phyloP scores from a whole-genome alignment of 495 filamentous ascomycete species.

The Penicillium subrubescens region DNA sequence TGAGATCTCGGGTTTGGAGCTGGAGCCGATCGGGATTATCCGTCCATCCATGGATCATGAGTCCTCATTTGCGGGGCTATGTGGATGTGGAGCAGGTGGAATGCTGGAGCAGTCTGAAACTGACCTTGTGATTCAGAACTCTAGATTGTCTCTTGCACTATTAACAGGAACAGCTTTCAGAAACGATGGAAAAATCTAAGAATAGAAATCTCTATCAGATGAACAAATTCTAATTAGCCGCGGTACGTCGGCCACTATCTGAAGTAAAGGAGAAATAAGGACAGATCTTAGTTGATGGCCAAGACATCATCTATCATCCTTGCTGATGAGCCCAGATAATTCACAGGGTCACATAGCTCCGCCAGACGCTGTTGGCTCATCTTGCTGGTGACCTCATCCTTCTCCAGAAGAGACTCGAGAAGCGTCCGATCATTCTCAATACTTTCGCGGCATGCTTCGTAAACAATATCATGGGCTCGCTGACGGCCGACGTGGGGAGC shows the following conservation, averaged over 20 bases:
- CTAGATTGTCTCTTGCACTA: neutral
- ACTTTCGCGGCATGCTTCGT: constrained; percentile 53
- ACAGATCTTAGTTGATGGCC: constrained; percentile 21
- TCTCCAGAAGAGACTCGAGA: constrained; percentile 40
- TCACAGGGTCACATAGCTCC: constrained; percentile 50
- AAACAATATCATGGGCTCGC: constrained; percentile 55
- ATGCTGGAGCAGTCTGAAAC: neutral
- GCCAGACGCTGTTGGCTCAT: constrained; percentile 40
- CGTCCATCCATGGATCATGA: neutral
- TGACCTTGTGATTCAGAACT: neutral
- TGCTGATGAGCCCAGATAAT: constrained; percentile 50
- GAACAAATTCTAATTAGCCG: neutral
- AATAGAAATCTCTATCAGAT: neutral
- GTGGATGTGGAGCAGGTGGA: constrained; percentile 17
- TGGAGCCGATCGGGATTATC: constrained; percentile 6
- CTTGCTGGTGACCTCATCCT: constrained; percentile 41
- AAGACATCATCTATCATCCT: constrained; percentile 56
- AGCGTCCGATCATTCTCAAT: constrained; percentile 47
- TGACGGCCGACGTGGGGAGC: constrained; percentile 50
- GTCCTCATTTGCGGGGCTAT: constrained; percentile 14
- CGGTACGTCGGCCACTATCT: neutral
- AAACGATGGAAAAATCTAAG: neutral
- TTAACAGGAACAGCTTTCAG: neutral
- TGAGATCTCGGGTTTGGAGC: neutral
- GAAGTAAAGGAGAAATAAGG: neutral